Base-by-base conservation (phyloP, 805 yeast genomes). In the Metschnikowia baotianmanensis region DNA sequence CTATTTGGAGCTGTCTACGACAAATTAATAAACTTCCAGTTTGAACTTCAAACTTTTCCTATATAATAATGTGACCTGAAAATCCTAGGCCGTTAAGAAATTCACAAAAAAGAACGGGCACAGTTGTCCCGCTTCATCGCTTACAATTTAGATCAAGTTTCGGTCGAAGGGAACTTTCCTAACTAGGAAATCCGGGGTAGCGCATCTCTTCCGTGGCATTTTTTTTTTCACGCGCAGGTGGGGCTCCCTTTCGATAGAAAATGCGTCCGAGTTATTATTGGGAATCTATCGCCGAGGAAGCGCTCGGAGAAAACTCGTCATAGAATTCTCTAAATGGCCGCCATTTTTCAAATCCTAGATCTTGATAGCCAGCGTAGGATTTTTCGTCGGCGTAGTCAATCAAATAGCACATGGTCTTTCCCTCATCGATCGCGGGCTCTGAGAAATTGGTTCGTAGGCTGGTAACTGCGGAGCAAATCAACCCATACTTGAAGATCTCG, bases 401-500 rank as follows among this genome's bases (percentile, higher is more conserved):
- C 57, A 69, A 64, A 19, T 65, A 47, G 51, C 74, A 68, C 39
- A 56, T 56, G 32, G 61, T 55, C 53, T 67, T 59, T 35, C 40
- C 37, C 28, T 45, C 38, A 5, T 46, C 48, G 12, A 46, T 28
- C 12, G 55, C 54, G 9, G 53, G 54, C 19, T 59, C 68, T 27
- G 49, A 55, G 40, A 56, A 55, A 32, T 57, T 55, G 6, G 42
- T 57, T 53, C 45, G 55, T 13, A 50, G 42, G 27, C 46, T 48
- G 7, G 54, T 52, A 22, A 52, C 43, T 9, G 50, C 54, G 6
- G 82, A 72, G 46, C 82, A 78, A 8, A 79, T 73, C 43, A 78
- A 67, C 0, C 84, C 84, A 47, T 72, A 65, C 43, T 69, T 74
- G 58, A 78, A 74, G 3, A 78, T 76, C 38, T 75, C 77, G 6